Conservation (phyloP, 805 yeast genomes). For the Saturnispora diversa region DNA sequence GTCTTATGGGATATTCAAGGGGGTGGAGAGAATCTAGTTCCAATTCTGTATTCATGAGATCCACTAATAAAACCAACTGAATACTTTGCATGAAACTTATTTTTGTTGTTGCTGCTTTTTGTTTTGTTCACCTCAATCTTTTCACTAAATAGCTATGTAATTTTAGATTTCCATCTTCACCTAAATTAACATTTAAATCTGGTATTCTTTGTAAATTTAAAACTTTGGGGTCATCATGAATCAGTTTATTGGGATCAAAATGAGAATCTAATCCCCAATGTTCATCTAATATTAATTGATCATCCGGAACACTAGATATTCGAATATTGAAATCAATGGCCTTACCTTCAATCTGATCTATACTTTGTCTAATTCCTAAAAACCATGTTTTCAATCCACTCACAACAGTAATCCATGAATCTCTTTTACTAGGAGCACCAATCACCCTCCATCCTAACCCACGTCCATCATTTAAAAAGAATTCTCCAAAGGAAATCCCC, state of each 20-base stretch:
- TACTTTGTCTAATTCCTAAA: background rate
- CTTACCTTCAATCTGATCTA: conserved; percentile 2
- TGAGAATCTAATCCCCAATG: conserved; percentile 9
- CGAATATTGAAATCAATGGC: conserved; percentile 5
- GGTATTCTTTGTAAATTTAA: conserved; percentile 3
- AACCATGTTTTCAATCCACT: conserved; percentile 9
- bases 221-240: conserved; percentile 1
- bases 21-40: conserved; percentile 8
- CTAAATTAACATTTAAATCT: conserved; percentile 7
- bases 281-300: conserved; percentile 6
- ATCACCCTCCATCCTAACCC: conserved; percentile 10
- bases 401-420: conserved; percentile 4
- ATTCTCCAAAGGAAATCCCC: conserved; percentile 9
- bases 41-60: too few relatives aligned
- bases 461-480: conserved; percentile 7
- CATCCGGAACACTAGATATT: conserved; percentile 10
- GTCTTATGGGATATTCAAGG: conserved; percentile 11
- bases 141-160: conserved; percentile 11
- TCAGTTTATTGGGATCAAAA: conserved; percentile 3
- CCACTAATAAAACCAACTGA: too few relatives aligned
- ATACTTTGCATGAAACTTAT: too few relatives aligned
- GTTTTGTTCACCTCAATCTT: background rate
- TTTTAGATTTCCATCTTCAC: conserved; percentile 11
- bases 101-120: too few relatives aligned
- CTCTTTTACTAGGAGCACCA: conserved; percentile 5